Base-by-base conservation (phyloP, 345 rosid genomes). In the Pugionium cornutum region DNA sequence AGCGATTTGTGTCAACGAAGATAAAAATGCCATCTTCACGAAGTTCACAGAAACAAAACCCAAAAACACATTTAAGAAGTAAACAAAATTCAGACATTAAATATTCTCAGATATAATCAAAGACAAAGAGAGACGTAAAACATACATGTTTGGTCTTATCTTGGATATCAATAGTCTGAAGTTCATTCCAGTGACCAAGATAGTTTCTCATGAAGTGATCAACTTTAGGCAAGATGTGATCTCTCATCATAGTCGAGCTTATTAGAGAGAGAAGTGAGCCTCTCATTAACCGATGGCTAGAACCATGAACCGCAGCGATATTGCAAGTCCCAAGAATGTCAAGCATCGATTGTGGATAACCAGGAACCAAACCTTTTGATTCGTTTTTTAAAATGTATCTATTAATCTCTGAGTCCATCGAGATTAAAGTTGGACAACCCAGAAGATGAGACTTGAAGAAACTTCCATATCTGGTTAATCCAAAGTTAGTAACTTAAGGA, bases 261-360 rank as follows among this genome's bases (percentile, higher is more conserved):
- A 94, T 83, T 31, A 90, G 79, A 34, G 86, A 72, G 29, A 88
- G 81, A 63, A 90, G 74, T 4, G 99, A 89, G 8, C 96, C 87
- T 81, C 96, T 94, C 97, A 90, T 87, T 68, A 78, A 75, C 75
- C 82, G 82, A 66, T 94, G 99, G 46, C 83, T 75, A 5, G 92
- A 70, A 66, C 99, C 99, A 68, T 90, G 91, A 68, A 94, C 97
- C 2, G 99, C 99, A 4, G 96, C 96, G 50, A 94, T 90, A 82
- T 94, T 94, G 77, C 87, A 78, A 75, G 84, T 86, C 10, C 99
- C 97, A 28, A 94, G 80, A 48, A 94, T 90, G 43, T 94, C 99
- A 4, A 88, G 76, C 99, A 94, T 92, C 37, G 99, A 90, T 58
- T 86, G 86, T 31, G 99, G 99, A 65, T 94, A 94, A 18, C 99